Conservation (phyloP, 176 grass and related monocot genomes). For the Rhynchospora breviuscula region DNA sequence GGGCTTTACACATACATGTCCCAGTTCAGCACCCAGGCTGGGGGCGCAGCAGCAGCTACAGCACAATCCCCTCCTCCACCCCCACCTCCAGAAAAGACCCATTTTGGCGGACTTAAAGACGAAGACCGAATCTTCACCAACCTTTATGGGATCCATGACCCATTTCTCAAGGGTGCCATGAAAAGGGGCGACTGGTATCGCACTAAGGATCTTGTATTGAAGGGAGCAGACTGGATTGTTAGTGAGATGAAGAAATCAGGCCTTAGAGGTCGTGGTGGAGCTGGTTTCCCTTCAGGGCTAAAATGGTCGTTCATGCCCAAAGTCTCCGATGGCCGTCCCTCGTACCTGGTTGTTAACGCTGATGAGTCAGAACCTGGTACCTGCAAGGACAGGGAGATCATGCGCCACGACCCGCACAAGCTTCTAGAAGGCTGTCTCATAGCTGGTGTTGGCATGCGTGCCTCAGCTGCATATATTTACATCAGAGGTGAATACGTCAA, state of each 20-base stretch:
- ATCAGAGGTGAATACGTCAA: conserved; percentile 96
- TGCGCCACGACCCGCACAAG: conserved; percentile 88
- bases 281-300: conserved; percentile 83
- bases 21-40: conserved; percentile 44
- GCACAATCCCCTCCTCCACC: conserved; percentile 66
- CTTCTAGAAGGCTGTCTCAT: conserved; percentile 91
- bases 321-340: conserved; percentile 78
- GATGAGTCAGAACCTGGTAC: conserved; percentile 97
- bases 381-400: conserved; percentile 96
- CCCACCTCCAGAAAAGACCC: conserved; percentile 78
- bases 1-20: conserved; percentile 15
- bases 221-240: conserved; percentile 85
- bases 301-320: conserved; percentile 99
- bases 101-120: conserved; percentile 69
- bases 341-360: conserved; percentile 92
- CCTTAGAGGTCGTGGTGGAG: conserved; percentile 83
- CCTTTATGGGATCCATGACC: conserved; percentile 72
- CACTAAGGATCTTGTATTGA: conserved; percentile 84
- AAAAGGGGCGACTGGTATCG: conserved; percentile 82
- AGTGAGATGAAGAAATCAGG: conserved; percentile 94
- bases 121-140: conserved; percentile 92
- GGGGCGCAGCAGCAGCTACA: conserved; percentile 28
- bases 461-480: conserved; percentile 88
- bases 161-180: conserved; percentile 87
- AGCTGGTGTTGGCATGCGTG: conserved; percentile 88